These are phyloP conservation scores for Mycena albidolilacea DNA, from an alignment of 768 basidiomycete species.

Conservation along the genomic window DNA sequence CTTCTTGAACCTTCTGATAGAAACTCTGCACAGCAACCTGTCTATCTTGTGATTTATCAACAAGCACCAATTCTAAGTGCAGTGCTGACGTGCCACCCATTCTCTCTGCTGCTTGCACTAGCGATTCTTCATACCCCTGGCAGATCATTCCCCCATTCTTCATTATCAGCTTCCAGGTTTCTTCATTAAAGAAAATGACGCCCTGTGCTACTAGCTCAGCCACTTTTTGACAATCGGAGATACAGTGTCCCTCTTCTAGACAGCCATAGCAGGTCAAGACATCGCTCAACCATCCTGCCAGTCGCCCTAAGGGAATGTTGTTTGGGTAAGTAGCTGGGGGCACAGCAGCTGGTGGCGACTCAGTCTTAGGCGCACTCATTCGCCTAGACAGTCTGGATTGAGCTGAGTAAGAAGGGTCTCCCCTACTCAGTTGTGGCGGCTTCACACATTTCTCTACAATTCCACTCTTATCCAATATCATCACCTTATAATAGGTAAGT, in stretches of 20 bases:
- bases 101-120: background rate
- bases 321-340: background rate
- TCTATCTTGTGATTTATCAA: background rate
- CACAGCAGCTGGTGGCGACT: background rate
- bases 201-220: background rate
- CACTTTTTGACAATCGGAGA: background rate
- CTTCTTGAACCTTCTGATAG: background rate
- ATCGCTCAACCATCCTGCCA: background rate
- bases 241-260: background rate
- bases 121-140: background rate
- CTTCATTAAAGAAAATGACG: background rate
- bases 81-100: background rate
- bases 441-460: slow-evolving; percentile 1
- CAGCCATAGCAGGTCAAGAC: background rate
- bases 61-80: background rate
- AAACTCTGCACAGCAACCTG: background rate
- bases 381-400: too few relatives aligned
- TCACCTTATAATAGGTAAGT: slow-evolving; percentile 15
- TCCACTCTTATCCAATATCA: background rate
- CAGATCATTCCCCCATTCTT: background rate
- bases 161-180: background rate
- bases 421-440: background rate
- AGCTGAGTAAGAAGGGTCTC: background rate
- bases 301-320: background rate
- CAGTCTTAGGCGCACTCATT: background rate